These are phyloP conservation scores for Vaccinium vitisidaea DNA, from an alignment of 148 eudicot genomes.

Conservation along the genomic window DNA sequence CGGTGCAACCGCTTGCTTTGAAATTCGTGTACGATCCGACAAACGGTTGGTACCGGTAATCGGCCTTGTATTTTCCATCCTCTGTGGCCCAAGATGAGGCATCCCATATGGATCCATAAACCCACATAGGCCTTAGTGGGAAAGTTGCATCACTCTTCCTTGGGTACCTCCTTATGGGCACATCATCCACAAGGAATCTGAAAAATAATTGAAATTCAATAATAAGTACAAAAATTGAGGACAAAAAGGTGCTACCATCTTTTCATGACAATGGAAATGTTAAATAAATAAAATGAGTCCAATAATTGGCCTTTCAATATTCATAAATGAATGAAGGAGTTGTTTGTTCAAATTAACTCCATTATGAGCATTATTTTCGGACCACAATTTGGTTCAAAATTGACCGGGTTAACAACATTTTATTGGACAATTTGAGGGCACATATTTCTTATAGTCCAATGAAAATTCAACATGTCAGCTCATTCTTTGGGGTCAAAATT, in stretches of 20 bases:
- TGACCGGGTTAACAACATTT: too few species aligned
- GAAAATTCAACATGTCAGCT: background rate
- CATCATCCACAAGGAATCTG: constrained; percentile 94
- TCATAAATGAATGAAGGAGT: background rate
- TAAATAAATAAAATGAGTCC: background rate
- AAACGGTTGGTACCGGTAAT: constrained; percentile 84
- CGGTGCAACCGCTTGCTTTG: constrained; percentile 74
- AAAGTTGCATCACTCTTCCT: constrained; percentile 76
- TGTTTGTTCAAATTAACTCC: background rate
- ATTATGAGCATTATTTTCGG: background rate
- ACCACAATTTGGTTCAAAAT: background rate
- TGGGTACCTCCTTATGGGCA: constrained; percentile 85
- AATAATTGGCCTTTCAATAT: background rate
- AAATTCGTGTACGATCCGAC: constrained; percentile 68
- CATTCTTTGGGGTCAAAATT: too few species aligned
- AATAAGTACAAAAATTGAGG: background rate
- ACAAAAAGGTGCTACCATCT: background rate
- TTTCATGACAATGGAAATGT: background rate
- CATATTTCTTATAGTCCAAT: background rate
- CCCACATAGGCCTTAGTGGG: constrained; percentile 92
- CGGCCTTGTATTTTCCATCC: constrained; percentile 84
- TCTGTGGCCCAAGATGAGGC: constrained; percentile 99
- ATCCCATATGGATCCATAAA: constrained; percentile 97
- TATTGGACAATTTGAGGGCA: background rate
- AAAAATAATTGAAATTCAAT: background rate